These are phyloP conservation scores for Venturiaceae sp. DNA, from an alignment of 2,329 filamentous ascomycete species.

Conservation along the genomic window DNA sequence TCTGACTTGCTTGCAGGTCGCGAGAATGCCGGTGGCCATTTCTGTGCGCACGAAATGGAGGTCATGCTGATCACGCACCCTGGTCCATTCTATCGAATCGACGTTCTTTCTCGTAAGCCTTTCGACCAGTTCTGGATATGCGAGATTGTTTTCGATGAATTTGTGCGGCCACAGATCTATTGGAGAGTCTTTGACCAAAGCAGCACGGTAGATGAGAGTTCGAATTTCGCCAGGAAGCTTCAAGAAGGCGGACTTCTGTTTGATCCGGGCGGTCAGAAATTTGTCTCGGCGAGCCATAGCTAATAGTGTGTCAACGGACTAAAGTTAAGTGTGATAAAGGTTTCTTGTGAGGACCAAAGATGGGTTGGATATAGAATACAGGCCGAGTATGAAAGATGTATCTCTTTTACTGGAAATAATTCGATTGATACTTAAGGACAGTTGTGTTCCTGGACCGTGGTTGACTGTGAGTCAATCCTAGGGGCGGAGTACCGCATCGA, in stretches of 20 bases:
- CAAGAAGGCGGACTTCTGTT: neutral
- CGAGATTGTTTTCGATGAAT: neutral
- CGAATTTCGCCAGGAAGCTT: neutral
- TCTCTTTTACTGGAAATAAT: too few relatives aligned
- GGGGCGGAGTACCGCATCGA: neutral
- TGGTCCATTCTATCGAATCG: neutral
- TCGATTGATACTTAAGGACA: too few relatives aligned
- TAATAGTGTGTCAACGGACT: too few relatives aligned
- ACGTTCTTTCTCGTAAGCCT: neutral
- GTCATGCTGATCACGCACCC: neutral
- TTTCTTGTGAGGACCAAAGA: neutral
- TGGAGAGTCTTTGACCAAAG: neutral
- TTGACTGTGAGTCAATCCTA: neutral
- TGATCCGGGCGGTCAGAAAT: neutral
- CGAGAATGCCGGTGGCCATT: neutral
- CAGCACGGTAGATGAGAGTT: slow-evolving; percentile 2
- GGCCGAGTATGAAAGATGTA: too few relatives aligned
- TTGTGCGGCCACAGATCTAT: neutral
- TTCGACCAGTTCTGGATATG: neutral
- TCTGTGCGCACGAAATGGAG: neutral
- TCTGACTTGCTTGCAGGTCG: neutral
- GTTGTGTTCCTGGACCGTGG: too few relatives aligned
- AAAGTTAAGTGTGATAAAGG: too few relatives aligned
- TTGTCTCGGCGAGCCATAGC: neutral
- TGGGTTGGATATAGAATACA: neutral